A percentile compares a stretch with the other conserved stretches of the same genome.
These are phyloP conservation scores for Sapria himalayana DNA, from an alignment of 345 rosid genomes.

Conservation along the genomic window DNA sequence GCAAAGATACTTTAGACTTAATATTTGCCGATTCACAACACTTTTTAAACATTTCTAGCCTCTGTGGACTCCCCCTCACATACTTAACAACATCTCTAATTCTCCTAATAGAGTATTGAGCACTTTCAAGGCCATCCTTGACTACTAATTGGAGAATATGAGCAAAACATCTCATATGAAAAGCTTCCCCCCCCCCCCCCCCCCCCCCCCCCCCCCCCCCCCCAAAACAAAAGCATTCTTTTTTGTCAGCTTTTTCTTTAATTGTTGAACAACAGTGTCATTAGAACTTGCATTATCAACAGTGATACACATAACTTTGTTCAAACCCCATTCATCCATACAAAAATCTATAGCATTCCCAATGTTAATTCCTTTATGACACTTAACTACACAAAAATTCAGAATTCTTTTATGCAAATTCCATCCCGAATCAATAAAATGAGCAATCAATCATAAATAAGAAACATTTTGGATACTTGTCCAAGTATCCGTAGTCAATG, in stretches of 20 bases:
- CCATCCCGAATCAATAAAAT: background rate
- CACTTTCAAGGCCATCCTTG: slow-evolving; percentile 30
- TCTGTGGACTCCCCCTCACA: slow-evolving; percentile 25
- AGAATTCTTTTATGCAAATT: background rate
- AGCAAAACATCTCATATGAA: slow-evolving; percentile 39
- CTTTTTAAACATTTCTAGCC: slow-evolving; percentile 19
- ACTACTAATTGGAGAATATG: slow-evolving; percentile 40
- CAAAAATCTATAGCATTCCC: background rate
- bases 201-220: no score
- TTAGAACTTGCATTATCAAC: background rate
- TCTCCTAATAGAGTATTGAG: slow-evolving; percentile 23
- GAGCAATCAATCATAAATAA: background rate
- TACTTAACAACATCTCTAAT: slow-evolving; percentile 30
- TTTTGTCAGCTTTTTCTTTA: no score
- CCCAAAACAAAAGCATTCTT: slow-evolving; percentile 37
- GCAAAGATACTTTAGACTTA: slow-evolving; percentile 22
- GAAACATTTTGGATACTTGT: slow-evolving; percentile 32
- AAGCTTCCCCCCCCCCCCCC: slow-evolving; percentile 44
- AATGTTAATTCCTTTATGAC: background rate
- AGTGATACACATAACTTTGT: background rate
- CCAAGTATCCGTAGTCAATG: slow-evolving; percentile 65
- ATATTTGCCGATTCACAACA: slow-evolving; percentile 23
- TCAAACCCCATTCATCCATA: background rate
- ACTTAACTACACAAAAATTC: background rate
- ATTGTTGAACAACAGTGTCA: background rate